phyloP scores from a whole-genome alignment of 192 early-diverging fungal species.

The Rhizoclosmatium sp. region DNA sequence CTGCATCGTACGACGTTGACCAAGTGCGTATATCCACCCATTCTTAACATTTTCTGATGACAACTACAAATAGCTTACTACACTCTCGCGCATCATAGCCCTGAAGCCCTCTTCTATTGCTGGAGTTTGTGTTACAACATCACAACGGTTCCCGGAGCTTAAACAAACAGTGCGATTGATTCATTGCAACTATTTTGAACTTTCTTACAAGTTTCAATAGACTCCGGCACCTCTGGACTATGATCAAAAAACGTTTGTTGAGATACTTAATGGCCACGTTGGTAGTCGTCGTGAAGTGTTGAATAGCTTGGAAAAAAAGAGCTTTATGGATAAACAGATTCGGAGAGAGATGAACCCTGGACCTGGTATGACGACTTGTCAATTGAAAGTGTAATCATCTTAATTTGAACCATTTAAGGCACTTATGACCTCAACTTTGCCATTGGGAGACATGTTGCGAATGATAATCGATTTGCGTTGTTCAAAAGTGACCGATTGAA shows the following conservation, averaged over 20 bases:
- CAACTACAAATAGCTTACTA: conserved; percentile 30
- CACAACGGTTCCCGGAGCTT: conserved; percentile 46
- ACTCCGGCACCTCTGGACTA: conserved; percentile 44
- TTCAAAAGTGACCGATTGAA: conserved; percentile 50
- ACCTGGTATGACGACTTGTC: neutral
- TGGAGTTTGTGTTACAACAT: conserved; percentile 41
- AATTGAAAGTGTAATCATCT: neutral
- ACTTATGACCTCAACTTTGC: conserved; percentile 59
- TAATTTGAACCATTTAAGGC: conserved; percentile 3
- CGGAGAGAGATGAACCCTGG: conserved; percentile 28
- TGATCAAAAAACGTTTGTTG: conserved; percentile 48
- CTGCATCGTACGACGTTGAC: conserved; percentile 52
- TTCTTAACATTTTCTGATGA: neutral
- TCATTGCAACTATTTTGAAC: neutral
- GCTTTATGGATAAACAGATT: conserved; percentile 10
- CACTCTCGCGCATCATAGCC: conserved; percentile 28
- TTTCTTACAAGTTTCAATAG: conserved; percentile 23
- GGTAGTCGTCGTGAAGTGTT: conserved; percentile 18
- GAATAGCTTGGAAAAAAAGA: conserved; percentile 35
- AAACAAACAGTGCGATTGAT: conserved; percentile 26
- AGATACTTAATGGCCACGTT: conserved; percentile 28
- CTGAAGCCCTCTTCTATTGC: conserved; percentile 44
- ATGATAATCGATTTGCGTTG: conserved; percentile 50
- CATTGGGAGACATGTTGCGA: conserved; percentile 57
- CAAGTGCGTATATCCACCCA: conserved; percentile 27